Base-by-base conservation (phyloP, 768 basidiomycete species). In the Tylopilus subfusipes region DNA sequence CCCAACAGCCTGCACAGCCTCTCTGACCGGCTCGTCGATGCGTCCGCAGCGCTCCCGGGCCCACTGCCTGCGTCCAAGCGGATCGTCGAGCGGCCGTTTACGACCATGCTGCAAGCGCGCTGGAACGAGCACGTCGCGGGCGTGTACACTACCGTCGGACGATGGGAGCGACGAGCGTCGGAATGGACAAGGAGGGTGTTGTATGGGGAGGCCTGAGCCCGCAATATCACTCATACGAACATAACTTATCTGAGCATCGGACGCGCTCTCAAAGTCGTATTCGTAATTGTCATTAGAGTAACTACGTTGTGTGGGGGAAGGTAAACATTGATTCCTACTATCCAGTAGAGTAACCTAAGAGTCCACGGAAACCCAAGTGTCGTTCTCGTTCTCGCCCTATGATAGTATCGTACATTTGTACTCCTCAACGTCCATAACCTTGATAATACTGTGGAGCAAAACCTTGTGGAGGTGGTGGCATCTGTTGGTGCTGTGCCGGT, bases 51-150 rank as follows among this genome's bases (percentile, higher is more conserved):
- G 16, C 63, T 80, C 4, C 73, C 74, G 22, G 78, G 81, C n/a
- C 81, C 83, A 1, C 75, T 77, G 5, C 68, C 82, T 5, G 85
- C 85, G 24, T 80, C 81, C 19, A 64, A 73, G n/a, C 73, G 83
- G 25, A 79, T 84, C 54, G 69, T 73, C 19, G 73, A 74, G 45
- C 70, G 63, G 22, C 79, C 80, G 1, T 79, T 85, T 58, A 58
- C 68, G 5, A 64, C 76, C 3, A 72, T 82, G 38, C 39, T 86
- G 22, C 75, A 85, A 58, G 75, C 75, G 16, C 73, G 67, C 46
- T 87, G 85, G 85, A 87, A 87, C 61, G 68, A 75, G 14, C 78
- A 86, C 56, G 61, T 86, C 19, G 81, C 75, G 6, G 63, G 63
- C 36, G 55, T 81, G 22, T 80, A 79, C 53, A 59, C 67, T 21